Conservation (phyloP, 2,329 filamentous ascomycete species). For the Aureobasidium leucospermi region DNA sequence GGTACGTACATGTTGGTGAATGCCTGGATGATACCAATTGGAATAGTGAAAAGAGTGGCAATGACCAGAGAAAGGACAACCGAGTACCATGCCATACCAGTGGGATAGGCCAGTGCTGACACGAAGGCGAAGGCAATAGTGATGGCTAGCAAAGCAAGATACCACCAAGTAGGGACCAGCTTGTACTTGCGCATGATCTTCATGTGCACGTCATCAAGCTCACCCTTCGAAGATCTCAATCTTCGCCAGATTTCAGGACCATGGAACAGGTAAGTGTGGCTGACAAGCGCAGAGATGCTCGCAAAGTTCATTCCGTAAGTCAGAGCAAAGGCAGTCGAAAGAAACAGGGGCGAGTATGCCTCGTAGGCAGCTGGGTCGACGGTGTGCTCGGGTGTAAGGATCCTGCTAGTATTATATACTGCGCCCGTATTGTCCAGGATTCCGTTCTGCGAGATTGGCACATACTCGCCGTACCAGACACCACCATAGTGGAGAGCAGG, state of each 20-base stretch:
- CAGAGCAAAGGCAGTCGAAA: constrained; percentile 80
- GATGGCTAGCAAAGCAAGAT: constrained; percentile 31
- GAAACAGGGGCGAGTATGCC: constrained; percentile 72
- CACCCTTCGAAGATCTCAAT: constrained; percentile 49
- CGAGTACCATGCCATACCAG: constrained; percentile 80
- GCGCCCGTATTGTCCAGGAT: constrained; percentile 83
- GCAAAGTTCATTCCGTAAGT: constrained; percentile 84
- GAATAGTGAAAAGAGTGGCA: constrained; percentile 74
- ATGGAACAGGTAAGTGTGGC: constrained; percentile 79
- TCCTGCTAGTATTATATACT: constrained; percentile 75
- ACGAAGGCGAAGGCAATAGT: constrained; percentile 18
- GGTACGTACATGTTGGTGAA: constrained; percentile 57
- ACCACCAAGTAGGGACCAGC: constrained; percentile 76
- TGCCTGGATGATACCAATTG: constrained; percentile 87
- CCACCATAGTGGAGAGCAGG: constrained; percentile 54
- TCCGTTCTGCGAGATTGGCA: constrained; percentile 76
- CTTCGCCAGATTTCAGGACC: constrained; percentile 75
- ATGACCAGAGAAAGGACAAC: constrained; percentile 70
- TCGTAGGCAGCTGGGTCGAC: constrained; percentile 71
- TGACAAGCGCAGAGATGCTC: constrained; percentile 67
- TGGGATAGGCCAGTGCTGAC: constrained; percentile 50
- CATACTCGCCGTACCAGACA: constrained; percentile 70
- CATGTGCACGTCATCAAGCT: constrained; percentile 69
- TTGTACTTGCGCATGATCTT: constrained; percentile 76
- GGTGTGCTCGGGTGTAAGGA: constrained; percentile 68